phyloP scores from a whole-genome alignment of 108 stramenopile genomes.

The Cyclotella choctawhatcheeana region DNA sequence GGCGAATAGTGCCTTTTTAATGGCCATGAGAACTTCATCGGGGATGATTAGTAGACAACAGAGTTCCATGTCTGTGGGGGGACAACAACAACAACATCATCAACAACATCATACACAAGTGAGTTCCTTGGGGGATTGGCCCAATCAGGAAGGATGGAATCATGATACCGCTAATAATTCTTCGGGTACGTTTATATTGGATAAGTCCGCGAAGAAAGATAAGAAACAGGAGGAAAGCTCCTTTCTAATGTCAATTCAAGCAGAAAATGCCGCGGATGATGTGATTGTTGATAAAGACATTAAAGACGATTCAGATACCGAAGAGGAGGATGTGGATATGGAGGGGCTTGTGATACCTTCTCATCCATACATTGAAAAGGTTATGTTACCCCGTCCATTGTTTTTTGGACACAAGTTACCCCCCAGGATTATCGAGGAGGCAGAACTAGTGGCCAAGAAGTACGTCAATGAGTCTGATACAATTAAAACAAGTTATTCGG shows the following conservation, averaged over 20 bases:
- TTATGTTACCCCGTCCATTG: slow-evolving; percentile 75
- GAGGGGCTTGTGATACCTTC: slow-evolving; percentile 30
- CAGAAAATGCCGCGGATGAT: slow-evolving; percentile 28
- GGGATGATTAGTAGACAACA: neutral
- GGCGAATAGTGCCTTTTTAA: slow-evolving; percentile 37
- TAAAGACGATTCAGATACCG: slow-evolving; percentile 7
- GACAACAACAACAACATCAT: no score
- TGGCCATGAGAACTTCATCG: slow-evolving; percentile 33
- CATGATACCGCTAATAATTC: slow-evolving; percentile 26
- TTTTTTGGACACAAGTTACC: slow-evolving; percentile 83
- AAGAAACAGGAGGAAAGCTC: neutral
- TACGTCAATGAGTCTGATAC: neutral
- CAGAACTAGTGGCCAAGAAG: slow-evolving; percentile 32
- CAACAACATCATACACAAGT: no score
- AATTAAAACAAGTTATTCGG: neutral
- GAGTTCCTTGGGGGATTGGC: neutral
- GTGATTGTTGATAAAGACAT: slow-evolving; percentile 16
- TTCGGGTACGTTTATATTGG: slow-evolving; percentile 9
- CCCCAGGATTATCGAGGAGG: slow-evolving; percentile 72
- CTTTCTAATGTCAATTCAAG: slow-evolving; percentile 49
- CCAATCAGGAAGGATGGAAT: neutral
- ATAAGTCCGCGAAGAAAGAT: neutral
- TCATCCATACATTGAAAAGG: slow-evolving; percentile 71
- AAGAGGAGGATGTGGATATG: slow-evolving; percentile 41
- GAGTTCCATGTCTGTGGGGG: slow-evolving; percentile 9